Evolutionary conservation across 805 yeast genomes (phyloP).

Genomic region (Pichia californica): DNA sequence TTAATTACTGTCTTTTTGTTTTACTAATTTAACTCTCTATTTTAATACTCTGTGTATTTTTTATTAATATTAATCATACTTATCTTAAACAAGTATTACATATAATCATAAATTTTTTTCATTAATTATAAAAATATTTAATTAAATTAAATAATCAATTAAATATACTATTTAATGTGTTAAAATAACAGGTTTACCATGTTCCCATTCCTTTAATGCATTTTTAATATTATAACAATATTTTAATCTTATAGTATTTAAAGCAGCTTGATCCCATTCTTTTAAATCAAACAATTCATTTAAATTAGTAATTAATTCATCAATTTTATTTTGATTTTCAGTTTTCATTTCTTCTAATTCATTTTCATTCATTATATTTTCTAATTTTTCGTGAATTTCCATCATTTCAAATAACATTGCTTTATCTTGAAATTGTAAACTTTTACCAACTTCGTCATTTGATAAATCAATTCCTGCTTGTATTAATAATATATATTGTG

Average conservation of each 20-base stretch:
- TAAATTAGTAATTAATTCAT: constrained; percentile 38
- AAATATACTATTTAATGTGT: constrained; percentile 40
- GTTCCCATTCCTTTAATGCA: constrained; percentile 74
- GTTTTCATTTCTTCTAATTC: constrained; percentile 48
- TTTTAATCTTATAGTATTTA: constrained; percentile 64
- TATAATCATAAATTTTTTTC: too few species aligned
- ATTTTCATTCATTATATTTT: constrained; percentile 50
- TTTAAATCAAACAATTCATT: constrained; percentile 37
- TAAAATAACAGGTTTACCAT: constrained; percentile 57
- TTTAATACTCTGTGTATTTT: too few species aligned
- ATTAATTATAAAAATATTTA: too few species aligned
- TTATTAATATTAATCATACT: too few species aligned
- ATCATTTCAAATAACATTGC: constrained; percentile 66
- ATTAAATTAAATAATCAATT: not conserved
- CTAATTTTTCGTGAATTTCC: constrained; percentile 80
- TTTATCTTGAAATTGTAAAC: constrained; percentile 34
- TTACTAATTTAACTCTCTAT: too few species aligned
- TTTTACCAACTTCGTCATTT: constrained; percentile 48
- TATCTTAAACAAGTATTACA: too few species aligned
- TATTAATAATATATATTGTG: constrained; percentile 48
- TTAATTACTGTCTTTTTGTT: too few species aligned
- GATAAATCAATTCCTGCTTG: constrained; percentile 47
- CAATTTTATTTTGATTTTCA: constrained; percentile 55
- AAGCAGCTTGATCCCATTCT: constrained; percentile 55
- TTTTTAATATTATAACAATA: constrained; percentile 78